These are phyloP conservation scores for Hura crepitans DNA, from an alignment of 441 rosid genomes.

Conservation along the genomic window DNA sequence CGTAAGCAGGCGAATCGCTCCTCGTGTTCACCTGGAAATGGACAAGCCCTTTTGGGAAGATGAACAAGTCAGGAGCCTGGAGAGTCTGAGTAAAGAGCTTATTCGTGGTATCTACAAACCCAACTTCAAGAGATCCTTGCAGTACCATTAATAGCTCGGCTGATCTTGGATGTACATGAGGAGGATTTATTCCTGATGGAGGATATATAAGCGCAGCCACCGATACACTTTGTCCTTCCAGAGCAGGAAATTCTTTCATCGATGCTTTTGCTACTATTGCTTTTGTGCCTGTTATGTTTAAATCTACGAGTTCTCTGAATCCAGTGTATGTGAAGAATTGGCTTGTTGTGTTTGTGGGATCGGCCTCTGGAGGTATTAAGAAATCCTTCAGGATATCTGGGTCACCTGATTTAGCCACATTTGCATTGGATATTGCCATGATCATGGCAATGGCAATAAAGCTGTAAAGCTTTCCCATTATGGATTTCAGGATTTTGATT, in stretches of 20 bases:
- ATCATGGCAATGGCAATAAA: background rate
- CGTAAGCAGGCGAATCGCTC: conserved; percentile 14
- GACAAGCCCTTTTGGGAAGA: conserved; percentile 25
- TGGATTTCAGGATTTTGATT: background rate
- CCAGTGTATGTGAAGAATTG: conserved; percentile 26
- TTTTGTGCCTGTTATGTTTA: conserved; percentile 16
- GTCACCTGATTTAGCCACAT: conserved; percentile 17
- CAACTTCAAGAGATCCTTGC: conserved; percentile 24
- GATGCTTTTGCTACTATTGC: conserved; percentile 20
- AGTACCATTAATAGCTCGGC: conserved; percentile 27
- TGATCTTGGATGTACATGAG: conserved; percentile 28
- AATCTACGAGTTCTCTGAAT: conserved; percentile 10
- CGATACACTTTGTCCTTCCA: conserved; percentile 30
- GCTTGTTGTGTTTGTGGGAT: conserved; percentile 1
- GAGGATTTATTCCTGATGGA: conserved; percentile 33
- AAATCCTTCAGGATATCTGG: conserved; percentile 29
- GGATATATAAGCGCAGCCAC: conserved; percentile 19
- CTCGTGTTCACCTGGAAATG: conserved; percentile 17
- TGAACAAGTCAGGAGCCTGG: conserved; percentile 17
- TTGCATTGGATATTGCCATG: background rate
- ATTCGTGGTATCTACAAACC: conserved; percentile 14
- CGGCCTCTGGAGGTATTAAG: conserved; percentile 3
- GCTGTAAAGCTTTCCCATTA: conserved; percentile 11
- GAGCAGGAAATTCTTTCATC: conserved; percentile 25
- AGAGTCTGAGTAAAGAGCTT: conserved; percentile 15